phyloP scores from a whole-genome alignment of 140 eudicot species.

The Artemisia princeps region DNA sequence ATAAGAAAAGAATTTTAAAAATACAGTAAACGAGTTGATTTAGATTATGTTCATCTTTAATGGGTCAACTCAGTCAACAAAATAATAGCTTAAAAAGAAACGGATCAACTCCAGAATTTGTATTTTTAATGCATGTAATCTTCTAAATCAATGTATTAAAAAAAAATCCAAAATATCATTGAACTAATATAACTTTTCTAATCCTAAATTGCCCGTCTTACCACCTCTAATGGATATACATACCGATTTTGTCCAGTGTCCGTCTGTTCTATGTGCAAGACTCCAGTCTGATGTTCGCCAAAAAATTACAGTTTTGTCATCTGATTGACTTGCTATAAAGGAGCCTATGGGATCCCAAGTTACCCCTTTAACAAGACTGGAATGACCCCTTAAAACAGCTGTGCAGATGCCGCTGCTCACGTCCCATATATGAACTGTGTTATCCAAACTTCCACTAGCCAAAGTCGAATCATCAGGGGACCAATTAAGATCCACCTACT shows the following conservation, averaged over 20 bases:
- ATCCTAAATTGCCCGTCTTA: not conserved
- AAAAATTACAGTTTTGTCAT: conserved; percentile 90
- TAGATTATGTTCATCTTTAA: not conserved
- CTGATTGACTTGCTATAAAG: conserved; percentile 94
- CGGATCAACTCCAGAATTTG: not conserved
- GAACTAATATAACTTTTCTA: not conserved
- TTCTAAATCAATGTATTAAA: not conserved
- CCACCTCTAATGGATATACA: conserved; percentile 15
- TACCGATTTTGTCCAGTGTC: conserved; percentile 98
- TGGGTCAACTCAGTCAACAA: too few relatives aligned
- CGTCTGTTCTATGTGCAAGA: conserved; percentile 91
- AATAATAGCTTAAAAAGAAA: not conserved
- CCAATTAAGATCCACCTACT: conserved; percentile 99
- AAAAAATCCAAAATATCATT: not conserved
- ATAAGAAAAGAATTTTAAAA: not conserved
- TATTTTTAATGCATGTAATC: not conserved
- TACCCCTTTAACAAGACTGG: conserved; percentile 96
- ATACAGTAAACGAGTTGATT: not conserved
- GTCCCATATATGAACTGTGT: conserved; percentile 91
- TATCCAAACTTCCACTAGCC: conserved; percentile 94
- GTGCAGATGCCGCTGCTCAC: conserved; percentile 83
- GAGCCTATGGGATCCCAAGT: conserved; percentile 99
- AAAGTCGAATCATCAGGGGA: conserved; percentile 92
- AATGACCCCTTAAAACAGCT: conserved; percentile 94
- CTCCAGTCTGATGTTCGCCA: conserved; percentile 99